Conservation (phyloP, 108 stramenopile genomes). For the Fragilariopsis cylindrus region DNA sequence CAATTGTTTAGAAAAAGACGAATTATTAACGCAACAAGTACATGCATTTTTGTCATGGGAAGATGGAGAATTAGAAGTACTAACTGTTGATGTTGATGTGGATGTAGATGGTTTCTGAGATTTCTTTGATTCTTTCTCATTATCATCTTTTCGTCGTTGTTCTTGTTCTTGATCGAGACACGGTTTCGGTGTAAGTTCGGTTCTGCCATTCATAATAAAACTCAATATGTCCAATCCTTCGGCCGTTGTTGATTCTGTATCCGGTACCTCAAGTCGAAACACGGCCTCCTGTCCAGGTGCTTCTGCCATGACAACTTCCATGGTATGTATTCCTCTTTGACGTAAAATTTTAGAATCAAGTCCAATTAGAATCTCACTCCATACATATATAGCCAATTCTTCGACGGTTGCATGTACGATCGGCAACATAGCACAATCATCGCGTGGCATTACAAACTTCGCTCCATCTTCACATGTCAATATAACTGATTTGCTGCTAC, state of each 20-base stretch:
- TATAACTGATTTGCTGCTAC: conserved; percentile 32
- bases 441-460: conserved; percentile 71
- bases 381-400: conserved; percentile 91
- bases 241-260: neutral
- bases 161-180: neutral
- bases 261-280: conserved; percentile 66
- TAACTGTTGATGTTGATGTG: neutral
- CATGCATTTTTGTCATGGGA: conserved; percentile 18
- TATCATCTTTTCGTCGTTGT: neutral
- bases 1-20: conserved; percentile 30
- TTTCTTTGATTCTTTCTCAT: neutral
- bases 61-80: neutral
- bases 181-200: conserved; percentile 39
- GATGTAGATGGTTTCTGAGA: neutral
- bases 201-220: conserved; percentile 37
- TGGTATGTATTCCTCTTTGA: conserved; percentile 75
- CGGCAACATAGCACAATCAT: conserved; percentile 90
- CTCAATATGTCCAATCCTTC: conserved; percentile 35
- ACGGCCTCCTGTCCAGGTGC: conserved; percentile 85
- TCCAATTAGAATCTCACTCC: conserved; percentile 57
- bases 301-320: conserved; percentile 91
- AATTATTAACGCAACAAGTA: neutral
- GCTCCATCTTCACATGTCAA: conserved; percentile 88
- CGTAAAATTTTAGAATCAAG: conserved; percentile 66
- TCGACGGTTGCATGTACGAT: conserved; percentile 94